Evolutionary conservation across 371 early-diverging fungal species (phyloP).

Genomic region (Lichtheimia corymbifera): DNA sequence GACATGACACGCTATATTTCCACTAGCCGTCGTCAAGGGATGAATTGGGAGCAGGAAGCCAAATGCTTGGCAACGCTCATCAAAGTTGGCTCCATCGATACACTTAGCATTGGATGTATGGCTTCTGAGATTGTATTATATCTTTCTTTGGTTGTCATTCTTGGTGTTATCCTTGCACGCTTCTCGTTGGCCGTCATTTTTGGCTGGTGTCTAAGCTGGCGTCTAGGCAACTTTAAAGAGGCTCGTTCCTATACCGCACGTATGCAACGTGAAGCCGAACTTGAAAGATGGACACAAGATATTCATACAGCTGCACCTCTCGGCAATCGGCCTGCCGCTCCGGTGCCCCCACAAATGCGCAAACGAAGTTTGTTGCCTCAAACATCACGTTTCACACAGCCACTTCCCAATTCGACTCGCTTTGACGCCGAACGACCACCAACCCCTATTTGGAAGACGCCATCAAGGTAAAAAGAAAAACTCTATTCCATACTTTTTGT

Average conservation of each 20-base stretch:
- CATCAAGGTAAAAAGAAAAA: conserved; percentile 26
- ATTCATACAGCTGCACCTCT: conserved; percentile 46
- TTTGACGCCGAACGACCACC: conserved; percentile 33
- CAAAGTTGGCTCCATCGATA: conserved; percentile 77
- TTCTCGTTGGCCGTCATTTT: conserved; percentile 77
- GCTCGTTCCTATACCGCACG: conserved; percentile 49
- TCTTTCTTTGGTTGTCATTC: conserved; percentile 54
- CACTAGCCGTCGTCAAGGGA: conserved; percentile 17
- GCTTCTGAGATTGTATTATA: conserved; percentile 65
- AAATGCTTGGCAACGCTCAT: conserved; percentile 67
- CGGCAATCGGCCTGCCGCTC: conserved; percentile 13
- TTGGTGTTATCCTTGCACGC: conserved; percentile 60
- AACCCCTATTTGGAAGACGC: conserved; percentile 36
- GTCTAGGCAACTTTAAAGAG: conserved; percentile 60
- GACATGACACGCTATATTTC: conserved; percentile 42
- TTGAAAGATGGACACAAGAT: conserved; percentile 62
- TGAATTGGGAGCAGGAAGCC: conserved; percentile 44
- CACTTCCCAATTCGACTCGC: conserved; percentile 42
- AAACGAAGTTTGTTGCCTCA: conserved; percentile 29
- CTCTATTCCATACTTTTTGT: background rate
- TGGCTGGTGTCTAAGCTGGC: conserved; percentile 71
- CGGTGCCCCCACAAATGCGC: conserved; percentile 1
- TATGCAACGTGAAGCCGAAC: conserved; percentile 55
- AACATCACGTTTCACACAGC: conserved; percentile 47
- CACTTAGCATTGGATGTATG: conserved; percentile 71